Evolutionary conservation across 345 rosid species (phyloP), one percentile per base, ranked within the genome.

Genomic region (Euphorbia tirucalli): DNA sequence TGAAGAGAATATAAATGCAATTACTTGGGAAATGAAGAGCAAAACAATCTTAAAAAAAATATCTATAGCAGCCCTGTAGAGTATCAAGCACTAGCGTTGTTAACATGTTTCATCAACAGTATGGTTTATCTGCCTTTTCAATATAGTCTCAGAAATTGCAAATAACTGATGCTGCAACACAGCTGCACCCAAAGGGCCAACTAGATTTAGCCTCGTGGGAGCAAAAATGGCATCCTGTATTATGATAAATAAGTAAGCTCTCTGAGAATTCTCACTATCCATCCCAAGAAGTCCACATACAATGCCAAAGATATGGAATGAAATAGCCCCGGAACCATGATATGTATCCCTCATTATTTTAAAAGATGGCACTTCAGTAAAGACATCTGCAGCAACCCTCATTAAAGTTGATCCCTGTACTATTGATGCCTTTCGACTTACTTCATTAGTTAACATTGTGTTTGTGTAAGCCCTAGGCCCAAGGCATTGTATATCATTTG

Each of bases 21-120:
- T 72, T 41, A 56, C 41, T 41, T 48, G 27, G 11, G 32, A 46
- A 11, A 25, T 89, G 83, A 93, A 49, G 95, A 90, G 75, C 90
- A 88, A 75, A 93, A 91, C 81, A 93, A 70, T 75, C 97, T 88
- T 1, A 97, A 93, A 76, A 89, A 93, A 90, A 76, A 83, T 90
- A 93, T 71, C 79, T 71, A 54, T 87, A 97, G 74, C 90, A 91
- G 35, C 96, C 96, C 71, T 93, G 96, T 21, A 87, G 77, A 21
- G 86, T 80, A 73, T 89, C 98, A 21, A 93, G 87, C 79, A 93
- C 81, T 37, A 97, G 97, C 64, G 87, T 79, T 1, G 96, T 71
- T 91, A 93, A 79, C 94, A 93, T 0, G 96, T 96, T 71, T 93
- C 96, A 54, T 87, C 84, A 31, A 89, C 87, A 0, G 74, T 68